Evolutionary conservation across 257 asterid genomes (phyloP), one percentile per base, ranked within the genome.

Genomic region (Anisodus tanguticus): DNA sequence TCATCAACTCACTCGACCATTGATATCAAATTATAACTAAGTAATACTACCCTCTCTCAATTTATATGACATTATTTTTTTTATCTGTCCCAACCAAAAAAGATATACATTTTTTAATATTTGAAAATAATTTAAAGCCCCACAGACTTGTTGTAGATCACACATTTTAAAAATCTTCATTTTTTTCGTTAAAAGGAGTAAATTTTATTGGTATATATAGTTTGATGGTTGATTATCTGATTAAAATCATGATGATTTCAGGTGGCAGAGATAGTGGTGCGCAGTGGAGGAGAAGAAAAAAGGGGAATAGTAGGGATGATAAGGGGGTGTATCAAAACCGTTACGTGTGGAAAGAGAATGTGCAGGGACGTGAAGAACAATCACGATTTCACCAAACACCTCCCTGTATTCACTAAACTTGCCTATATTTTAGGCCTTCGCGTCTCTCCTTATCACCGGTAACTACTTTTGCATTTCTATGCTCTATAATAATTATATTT

Each of bases 391-490:
- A 35, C 81, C 60, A 74, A 49, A 10, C 86, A 87, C 2, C 86
- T 87, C 35, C 99, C 96, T 16, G 60, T 93, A 37, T 92, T 69
- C 90, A 90, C 97, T 26, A 97, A 94, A 86, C 85, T 93, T 47
- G 97, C 98, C 62, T 97, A 97, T 64, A 87, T 97, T 55, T 87
- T 93, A 77, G 99, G 99, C 93, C 97, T 97, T 19, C 97, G 99
- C 2, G 98, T 97, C 31, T 91, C 97, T 35, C 92, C 99, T 39
- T 85, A 92, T 79, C 97, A 93, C 84, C 77, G 99, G 99, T 96
- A 89, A 51, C 35, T 35, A 55, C 31, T 39, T 74, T 80, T 59
- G 8, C 19, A 35, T 22, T 47, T 35, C 45, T 41, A 41, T 1
- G 15, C 2, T 54, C 35, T 4, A 67, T 63, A 2, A 64, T 66